These are phyloP conservation scores for Oehlia diaphana DNA, from an alignment of 192 early-diverging fungal genomes.

Conservation along the genomic window DNA sequence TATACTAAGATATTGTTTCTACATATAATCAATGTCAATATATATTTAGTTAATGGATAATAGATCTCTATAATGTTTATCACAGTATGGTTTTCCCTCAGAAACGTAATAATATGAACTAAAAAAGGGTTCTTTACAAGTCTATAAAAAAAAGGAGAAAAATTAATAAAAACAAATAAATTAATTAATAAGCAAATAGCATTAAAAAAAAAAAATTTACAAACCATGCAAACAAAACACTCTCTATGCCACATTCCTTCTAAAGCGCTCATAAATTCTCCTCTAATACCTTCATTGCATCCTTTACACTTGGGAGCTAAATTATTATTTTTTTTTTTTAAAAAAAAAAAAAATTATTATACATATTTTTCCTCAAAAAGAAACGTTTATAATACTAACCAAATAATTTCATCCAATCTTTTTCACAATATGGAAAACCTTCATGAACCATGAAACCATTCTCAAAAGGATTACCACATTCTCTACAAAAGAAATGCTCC, in stretches of 20 bases:
- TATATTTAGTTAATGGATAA: not conserved
- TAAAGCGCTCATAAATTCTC: slow-evolving; percentile 51
- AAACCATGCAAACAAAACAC: slow-evolving; percentile 60
- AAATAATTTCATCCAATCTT: slow-evolving; percentile 53
- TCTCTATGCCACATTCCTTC: slow-evolving; percentile 58
- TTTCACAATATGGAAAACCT: slow-evolving; percentile 57
- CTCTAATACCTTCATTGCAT: slow-evolving; percentile 49
- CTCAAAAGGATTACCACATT: slow-evolving; percentile 56
- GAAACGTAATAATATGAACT: slow-evolving; percentile 42
- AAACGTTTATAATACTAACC: slow-evolving; percentile 17
- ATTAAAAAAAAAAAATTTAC: slow-evolving; percentile 9
- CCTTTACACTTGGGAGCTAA: slow-evolving; percentile 49
- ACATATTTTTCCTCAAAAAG: not conserved
- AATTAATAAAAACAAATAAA: not conserved
- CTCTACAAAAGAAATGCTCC: slow-evolving; percentile 60
- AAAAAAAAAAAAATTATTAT: not conserved
- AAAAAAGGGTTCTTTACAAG: slow-evolving; percentile 47
- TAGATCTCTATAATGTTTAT: slow-evolving; percentile 35
- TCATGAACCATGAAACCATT: slow-evolving; percentile 54
- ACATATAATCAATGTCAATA: no score
- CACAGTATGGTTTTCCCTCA: slow-evolving; percentile 50
- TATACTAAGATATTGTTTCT: no score
- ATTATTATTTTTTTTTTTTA: not conserved
- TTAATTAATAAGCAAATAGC: not conserved
- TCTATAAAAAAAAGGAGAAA: slow-evolving; percentile 29